Conservation (phyloP, 192 early-diverging fungal species). For the Coemansia sp. region DNA sequence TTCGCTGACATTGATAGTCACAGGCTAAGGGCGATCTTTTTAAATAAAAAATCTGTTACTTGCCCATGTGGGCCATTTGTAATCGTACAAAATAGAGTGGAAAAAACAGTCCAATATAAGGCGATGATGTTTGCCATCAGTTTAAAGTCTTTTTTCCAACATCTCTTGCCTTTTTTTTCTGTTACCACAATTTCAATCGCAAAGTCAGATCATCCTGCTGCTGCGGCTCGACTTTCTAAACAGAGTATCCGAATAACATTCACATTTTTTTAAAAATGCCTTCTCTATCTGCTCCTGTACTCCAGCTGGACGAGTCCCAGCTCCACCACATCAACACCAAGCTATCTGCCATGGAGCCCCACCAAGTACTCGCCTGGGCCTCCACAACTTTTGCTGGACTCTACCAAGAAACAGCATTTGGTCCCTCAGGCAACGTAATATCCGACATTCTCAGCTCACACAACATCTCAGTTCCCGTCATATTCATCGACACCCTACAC, state of each 20-base stretch:
- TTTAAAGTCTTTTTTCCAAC: background rate
- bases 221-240: background rate
- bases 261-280: constrained; percentile 23
- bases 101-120: background rate
- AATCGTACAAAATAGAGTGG: background rate
- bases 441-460: constrained; percentile 83
- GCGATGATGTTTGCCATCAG: background rate
- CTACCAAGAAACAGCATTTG: constrained; percentile 95
- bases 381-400: constrained; percentile 74
- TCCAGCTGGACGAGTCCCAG: constrained; percentile 49
- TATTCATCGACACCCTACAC: constrained; percentile 95
- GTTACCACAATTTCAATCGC: background rate
- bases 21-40: background rate
- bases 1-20: background rate
- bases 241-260: background rate
- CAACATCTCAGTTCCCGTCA: constrained; percentile 64
- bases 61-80: constrained; percentile 2
- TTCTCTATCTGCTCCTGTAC: constrained; percentile 34
- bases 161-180: background rate
- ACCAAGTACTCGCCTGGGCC: constrained; percentile 90
- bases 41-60: background rate
- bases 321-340: constrained; percentile 77
- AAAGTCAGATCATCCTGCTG: background rate
- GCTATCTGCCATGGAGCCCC: constrained; percentile 68
- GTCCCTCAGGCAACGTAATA: constrained; percentile 87